Base-by-base conservation (phyloP, 1,284 basidiomycete genomes). In the Apiotrichum laibachii region DNA sequence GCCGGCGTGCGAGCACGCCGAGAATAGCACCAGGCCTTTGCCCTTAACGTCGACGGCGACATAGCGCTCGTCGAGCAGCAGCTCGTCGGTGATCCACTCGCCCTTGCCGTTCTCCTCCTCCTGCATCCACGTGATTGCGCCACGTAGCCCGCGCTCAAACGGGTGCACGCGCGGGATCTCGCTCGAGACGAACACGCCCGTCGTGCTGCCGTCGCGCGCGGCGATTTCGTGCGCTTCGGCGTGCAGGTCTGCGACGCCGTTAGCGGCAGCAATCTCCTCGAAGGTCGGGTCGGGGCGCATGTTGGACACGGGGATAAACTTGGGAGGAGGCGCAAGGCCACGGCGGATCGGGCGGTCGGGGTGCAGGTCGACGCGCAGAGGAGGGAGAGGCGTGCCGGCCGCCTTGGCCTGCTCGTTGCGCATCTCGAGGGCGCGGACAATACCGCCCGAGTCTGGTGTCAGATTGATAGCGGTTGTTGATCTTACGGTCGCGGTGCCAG, bases 1-100 rank as follows among this genome's bases (percentile, higher is more conserved):
- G 0, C 88, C 89, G 5, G 89, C 88, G 75, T 91, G 88, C 6
- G 88, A 89, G 72, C 88, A 90, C 84, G 89, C 86, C 78, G 87
- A 90, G 75, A 92, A 89, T 52, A 92, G 81, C 21, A 91, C 82
- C 34, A 91, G 76, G 0, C 90, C 89, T 71, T 89, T 90, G 19
- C 88, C 88, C 31, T 82, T 80, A 1, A 91, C 86, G 72, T 91
- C 88, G 40, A 90, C 79, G 0, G 81, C 86, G 50, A 84, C 85
- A 71, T 90, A 92, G 42, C 89, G 82, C 71, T 92, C 90, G 63
- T 91, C 90, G 84, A 85, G 85, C 66, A 91, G 85, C 60, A 86
- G 82, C 87, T 82, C 81, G 67, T 90, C 88, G 19, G 80, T 77
- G 33, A 81, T 78, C 88, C 88, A 90, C 22, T 51, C 59, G 16